Evolutionary conservation across 2,329 filamentous ascomycete species (phyloP), one percentile per base, ranked within the genome.

Genomic region (Paraphaeosphaeria sporulosa): DNA sequence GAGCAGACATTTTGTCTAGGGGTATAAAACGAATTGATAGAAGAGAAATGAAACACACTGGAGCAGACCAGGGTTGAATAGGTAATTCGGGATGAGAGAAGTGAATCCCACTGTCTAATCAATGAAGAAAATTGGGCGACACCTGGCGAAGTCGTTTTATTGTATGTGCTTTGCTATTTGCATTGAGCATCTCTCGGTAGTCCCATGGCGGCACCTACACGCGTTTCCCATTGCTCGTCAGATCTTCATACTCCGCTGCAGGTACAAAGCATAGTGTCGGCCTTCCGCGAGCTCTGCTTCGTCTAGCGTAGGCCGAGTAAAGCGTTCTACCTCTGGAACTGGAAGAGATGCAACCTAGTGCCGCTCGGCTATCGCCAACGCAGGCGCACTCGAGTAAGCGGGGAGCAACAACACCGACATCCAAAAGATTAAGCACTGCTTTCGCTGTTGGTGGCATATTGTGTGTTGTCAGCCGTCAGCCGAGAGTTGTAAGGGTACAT

Each of bases 1-100:
- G 55, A 21, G 55, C 34, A 23, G 44, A 38, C 55, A 57, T 57
- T 8, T 23, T 57, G 55, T 36, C 32, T 57, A 30, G n/a, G 25
- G 53, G 34, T 56, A 40, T 47, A 32, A 30, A 19, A 36, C 30
- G 38, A 51, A 5, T 9, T 7, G 30, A 19, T 21, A 38, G 17
- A 30, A 30, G 23, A n/a, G 12, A 27, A 30, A 21, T 27, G 13
- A 40, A 17, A 40, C 13, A 40, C 3, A 5, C 6, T 17, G 5
- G 36, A 30, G 10, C 25, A 48, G 12, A 23, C 21, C 4, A 17
- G 44, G 25, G 15, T 30, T 48, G 44, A 15, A 48, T 30, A 15
- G 48, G 30, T 15, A 32, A 23, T 52, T 52, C 49, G 36, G 38
- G 30, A 17, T 23, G 19, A 52, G 42, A 52, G 17, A 25, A 38